A percentile compares a stretch with the other conserved stretches of the same genome.
Evolutionary conservation across 768 basidiomycete species (phyloP).

Genomic region (Pisolithus orientalis): DNA sequence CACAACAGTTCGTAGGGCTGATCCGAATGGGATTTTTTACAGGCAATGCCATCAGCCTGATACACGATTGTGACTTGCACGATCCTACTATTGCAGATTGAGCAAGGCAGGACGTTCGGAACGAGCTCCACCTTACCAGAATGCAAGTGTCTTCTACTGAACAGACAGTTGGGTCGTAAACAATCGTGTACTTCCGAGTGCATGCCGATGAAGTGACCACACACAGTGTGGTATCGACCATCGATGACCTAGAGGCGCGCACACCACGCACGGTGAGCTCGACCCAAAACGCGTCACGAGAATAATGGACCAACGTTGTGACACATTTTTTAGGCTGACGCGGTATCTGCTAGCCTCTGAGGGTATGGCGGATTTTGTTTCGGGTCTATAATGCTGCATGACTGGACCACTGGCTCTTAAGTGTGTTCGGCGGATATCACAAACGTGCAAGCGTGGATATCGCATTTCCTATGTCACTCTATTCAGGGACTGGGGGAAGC

Average conservation of each 20-base stretch:
- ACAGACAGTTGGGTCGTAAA: constrained; percentile 55
- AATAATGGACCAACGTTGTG: constrained; percentile 51
- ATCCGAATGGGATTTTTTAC: constrained; percentile 68
- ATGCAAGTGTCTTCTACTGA: constrained; percentile 61
- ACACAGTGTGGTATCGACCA: constrained; percentile 63
- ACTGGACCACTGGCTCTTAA: constrained; percentile 21
- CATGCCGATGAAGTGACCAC: constrained; percentile 70
- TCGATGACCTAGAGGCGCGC: constrained; percentile 53
- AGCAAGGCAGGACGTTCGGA: constrained; percentile 3
- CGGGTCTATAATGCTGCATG: constrained; percentile 8
- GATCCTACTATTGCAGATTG: constrained; percentile 19
- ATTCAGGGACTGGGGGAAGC: constrained; percentile 27
- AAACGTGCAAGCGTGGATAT: constrained; percentile 30
- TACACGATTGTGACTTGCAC: constrained; percentile 51
- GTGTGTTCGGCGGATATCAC: constrained; percentile 25
- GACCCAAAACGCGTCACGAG: not conserved
- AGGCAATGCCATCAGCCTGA: constrained; percentile 61
- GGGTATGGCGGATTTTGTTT: constrained; percentile 13
- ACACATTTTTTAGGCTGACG: constrained; percentile 46
- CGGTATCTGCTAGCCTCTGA: constrained; percentile 3
- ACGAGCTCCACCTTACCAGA: constrained; percentile 36
- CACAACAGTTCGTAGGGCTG: constrained; percentile 42
- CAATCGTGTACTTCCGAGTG: constrained; percentile 67
- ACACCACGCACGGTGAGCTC: not conserved
- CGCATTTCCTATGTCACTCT: constrained; percentile 31